These are phyloP conservation scores for Talaromyces adpressus DNA, from an alignment of 495 filamentous ascomycete genomes.

Conservation along the genomic window DNA sequence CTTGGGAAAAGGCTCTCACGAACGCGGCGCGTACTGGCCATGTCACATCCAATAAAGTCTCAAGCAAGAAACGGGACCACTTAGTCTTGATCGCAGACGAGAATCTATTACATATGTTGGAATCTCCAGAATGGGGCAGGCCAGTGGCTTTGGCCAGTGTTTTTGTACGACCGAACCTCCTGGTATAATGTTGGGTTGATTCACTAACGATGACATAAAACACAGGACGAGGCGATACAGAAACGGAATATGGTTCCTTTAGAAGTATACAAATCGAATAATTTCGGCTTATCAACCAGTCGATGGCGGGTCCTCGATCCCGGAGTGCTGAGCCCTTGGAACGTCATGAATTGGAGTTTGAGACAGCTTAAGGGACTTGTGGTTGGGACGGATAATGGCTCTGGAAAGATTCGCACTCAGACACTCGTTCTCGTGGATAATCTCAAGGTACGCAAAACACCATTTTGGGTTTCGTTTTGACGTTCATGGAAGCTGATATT, in stretches of 20 bases:
- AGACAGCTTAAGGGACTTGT: conserved; percentile 59
- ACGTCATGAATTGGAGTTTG: conserved; percentile 68
- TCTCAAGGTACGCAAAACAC: conserved; percentile 31
- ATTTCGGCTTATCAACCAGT: conserved; percentile 36
- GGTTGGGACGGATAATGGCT: conserved; percentile 27
- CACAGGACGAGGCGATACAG: conserved; percentile 58
- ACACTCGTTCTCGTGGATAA: conserved; percentile 47
- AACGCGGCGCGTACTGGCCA: conserved; percentile 60
- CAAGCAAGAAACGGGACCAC: conserved; percentile 26
- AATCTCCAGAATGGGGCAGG: conserved; percentile 70
- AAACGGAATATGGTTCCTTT: conserved; percentile 63
- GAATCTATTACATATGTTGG: conserved; percentile 60
- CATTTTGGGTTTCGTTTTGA: background rate
- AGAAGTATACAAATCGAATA: conserved; percentile 54
- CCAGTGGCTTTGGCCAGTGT: conserved; percentile 79
- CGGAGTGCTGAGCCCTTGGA: conserved; percentile 43
- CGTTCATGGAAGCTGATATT: background rate
- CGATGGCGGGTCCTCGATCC: conserved; percentile 53
- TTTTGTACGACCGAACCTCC: conserved; percentile 40
- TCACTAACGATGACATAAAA: background rate
- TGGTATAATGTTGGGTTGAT: background rate
- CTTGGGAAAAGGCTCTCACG: conserved; percentile 73
- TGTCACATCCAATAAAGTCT: conserved; percentile 18
- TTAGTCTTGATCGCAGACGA: conserved; percentile 64
- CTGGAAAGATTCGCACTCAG: conserved; percentile 24